phyloP scores from a whole-genome alignment of 345 rosid genomes.

The Citrus trifoliata region DNA sequence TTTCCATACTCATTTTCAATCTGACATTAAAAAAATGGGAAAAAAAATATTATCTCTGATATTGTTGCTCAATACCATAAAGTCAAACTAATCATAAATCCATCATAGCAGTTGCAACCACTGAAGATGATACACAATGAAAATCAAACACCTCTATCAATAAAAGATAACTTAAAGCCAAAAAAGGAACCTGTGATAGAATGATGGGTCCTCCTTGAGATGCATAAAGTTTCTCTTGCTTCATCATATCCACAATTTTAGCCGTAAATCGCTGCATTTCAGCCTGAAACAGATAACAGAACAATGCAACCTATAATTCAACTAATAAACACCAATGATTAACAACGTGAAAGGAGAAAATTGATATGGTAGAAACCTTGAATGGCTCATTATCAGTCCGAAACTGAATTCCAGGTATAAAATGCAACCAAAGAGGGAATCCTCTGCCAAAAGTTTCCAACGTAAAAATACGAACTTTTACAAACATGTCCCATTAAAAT shows the following conservation, averaged over 20 bases:
- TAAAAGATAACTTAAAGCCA: conserved; percentile 3
- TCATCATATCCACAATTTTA: conserved; percentile 87
- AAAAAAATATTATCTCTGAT: background rate
- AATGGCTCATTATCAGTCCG: conserved; percentile 88
- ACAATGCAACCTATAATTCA: background rate
- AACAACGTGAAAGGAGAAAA: background rate
- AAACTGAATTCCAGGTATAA: conserved; percentile 73
- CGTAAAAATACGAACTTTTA: background rate
- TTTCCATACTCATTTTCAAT: conserved; percentile 98
- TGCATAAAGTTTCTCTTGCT: conserved; percentile 84
- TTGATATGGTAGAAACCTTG: conserved; percentile 45
- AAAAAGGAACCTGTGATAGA: conserved; percentile 68
- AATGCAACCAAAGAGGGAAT: conserved; percentile 94
- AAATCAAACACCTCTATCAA: background rate
- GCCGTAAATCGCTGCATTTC: conserved; percentile 91
- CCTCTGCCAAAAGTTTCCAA: conserved; percentile 46
- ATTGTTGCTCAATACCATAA: background rate
- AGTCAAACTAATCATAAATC: conserved; percentile 7
- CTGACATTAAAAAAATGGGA: conserved; percentile 31
- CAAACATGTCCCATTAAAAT: background rate
- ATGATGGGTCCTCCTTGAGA: conserved; percentile 98
- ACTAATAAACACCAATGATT: background rate
- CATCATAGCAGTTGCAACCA: background rate
- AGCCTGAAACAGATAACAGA: conserved; percentile 34
- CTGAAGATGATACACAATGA: background rate